Evolutionary conservation across 2,329 filamentous ascomycete species (phyloP), one percentile per base, ranked within the genome.

Genomic region (Cryphonectria naterciae): DNA sequence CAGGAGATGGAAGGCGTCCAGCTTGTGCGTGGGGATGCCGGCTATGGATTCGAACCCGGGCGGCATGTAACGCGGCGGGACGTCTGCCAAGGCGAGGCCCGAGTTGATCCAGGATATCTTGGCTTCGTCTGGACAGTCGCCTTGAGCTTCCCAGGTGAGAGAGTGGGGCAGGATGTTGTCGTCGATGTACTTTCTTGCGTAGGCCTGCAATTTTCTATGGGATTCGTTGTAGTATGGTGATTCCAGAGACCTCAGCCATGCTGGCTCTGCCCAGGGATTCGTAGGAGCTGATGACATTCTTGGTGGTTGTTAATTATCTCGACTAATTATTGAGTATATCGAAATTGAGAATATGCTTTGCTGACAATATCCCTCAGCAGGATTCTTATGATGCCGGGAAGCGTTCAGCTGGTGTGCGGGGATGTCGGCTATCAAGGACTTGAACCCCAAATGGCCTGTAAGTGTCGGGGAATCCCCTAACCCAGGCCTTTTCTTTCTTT

Each of bases 131-230:
- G 85, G 85, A 32, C 86, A 85, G 70, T 86, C 79, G 1, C 84
- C 84, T 2, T 84, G 85, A 4, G 82, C 83, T 75, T 92, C 89
- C 89, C 89, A 92, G 68, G 90, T 86, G 28, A 89, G 83, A 35
- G 86, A 85, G 75, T 87, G 83, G 0, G 88, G 87, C 3, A 85
- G 80, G 68, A 91, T 82, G 49, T 88, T 80, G 3, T 83, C 82
- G 70, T 91, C 85, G 65, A 90, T 82, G 72, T 90, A 91, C 41
- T 83, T 78, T 54, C 89, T 85, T 0, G 89, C 81, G n/a, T 83
- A 83, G 60, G 86, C 83, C 69, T 88, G 87, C 2, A 91, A 82
- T 56, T 79, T 81, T 58, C 85, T 83, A 77, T 92, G 89, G 0
- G 86, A 86, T 8, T 85, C 83, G 54, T 84, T 89, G 81, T 91